Evolutionary conservation across 140 eudicot species (phyloP).

Genomic region (Bidens hawaiensis): DNA sequence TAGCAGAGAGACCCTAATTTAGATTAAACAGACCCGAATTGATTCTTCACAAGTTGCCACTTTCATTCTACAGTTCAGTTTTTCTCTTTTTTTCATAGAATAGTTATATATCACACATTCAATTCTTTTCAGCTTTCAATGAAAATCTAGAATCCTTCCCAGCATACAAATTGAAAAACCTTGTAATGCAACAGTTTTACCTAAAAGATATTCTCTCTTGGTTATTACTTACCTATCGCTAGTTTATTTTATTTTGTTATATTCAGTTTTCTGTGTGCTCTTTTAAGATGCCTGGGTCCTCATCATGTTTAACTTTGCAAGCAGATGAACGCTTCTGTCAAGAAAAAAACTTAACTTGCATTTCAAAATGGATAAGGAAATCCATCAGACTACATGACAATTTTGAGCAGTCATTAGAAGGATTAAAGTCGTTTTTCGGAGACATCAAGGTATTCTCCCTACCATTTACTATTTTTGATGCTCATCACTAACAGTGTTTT

Average conservation of each 20-base stretch:
- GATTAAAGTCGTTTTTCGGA: conserved; percentile 61
- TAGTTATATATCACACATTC: no score
- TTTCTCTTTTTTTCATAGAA: no score
- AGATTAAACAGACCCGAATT: no score
- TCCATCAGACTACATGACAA: conserved; percentile 66
- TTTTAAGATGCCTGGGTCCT: conserved; percentile 7
- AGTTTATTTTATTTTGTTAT: no score
- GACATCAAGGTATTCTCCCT: conserved; percentile 48
- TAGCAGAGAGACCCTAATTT: no score
- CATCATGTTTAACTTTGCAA: conserved; percentile 18
- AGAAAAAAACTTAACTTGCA: conserved; percentile 54
- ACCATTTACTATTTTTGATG: neutral
- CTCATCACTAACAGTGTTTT: conserved; percentile 11
- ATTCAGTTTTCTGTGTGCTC: neutral
- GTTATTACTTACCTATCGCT: no score
- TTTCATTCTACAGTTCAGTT: no score
- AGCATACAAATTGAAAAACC: no score
- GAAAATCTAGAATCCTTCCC: no score
- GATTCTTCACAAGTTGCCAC: no score
- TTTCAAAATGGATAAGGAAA: conserved; percentile 91
- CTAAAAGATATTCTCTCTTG: no score
- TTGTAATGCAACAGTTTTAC: no score
- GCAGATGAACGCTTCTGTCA: conserved; percentile 83
- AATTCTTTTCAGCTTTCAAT: neutral
- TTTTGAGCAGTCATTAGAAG: conserved; percentile 64